Evolutionary conservation across 2,329 filamentous ascomycete genomes (phyloP).

Genomic region (Neurospora sp.): DNA sequence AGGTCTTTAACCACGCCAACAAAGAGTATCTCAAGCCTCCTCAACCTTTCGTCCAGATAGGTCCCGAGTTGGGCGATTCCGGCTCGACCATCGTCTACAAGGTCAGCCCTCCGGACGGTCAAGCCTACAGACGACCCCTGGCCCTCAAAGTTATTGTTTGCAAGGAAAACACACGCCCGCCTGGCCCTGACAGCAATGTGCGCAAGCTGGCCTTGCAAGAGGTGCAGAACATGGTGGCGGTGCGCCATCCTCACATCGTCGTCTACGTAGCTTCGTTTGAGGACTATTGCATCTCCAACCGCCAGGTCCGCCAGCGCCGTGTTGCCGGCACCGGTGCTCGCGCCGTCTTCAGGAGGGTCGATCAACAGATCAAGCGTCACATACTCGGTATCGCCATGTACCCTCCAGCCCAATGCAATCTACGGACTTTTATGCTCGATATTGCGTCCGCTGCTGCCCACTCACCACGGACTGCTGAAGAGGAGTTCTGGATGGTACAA

Average conservation of each 20-base stretch:
- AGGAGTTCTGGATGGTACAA: conserved; percentile 8
- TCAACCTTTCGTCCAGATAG: conserved; percentile 11
- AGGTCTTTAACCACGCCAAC: conserved; percentile 16
- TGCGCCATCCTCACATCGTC: conserved; percentile 18
- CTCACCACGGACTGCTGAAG: background rate
- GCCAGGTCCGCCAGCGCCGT: conserved; percentile 5
- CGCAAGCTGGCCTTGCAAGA: conserved; percentile 15
- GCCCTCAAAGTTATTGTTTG: conserved; percentile 19
- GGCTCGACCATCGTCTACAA: conserved; percentile 18
- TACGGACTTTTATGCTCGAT: conserved; percentile 17
- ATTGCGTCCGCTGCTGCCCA: conserved; percentile 6
- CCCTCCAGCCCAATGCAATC: conserved; percentile 16
- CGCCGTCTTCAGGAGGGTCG: conserved; percentile 3
- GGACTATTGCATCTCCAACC: conserved; percentile 16
- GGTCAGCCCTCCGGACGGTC: conserved; percentile 11
- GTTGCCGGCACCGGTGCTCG: background rate
- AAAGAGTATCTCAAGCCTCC: conserved; percentile 17
- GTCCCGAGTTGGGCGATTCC: conserved; percentile 14
- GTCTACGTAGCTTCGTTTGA: conserved; percentile 20
- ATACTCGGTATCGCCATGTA: conserved; percentile 20
- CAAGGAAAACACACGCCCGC: conserved; percentile 13
- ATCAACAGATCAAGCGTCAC: conserved; percentile 16
- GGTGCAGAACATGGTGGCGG: conserved; percentile 14
- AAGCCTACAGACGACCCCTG: conserved; percentile 12
- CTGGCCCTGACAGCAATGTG: conserved; percentile 15